Conservation (phyloP, 176 grass and related monocot genomes). For the Thinopyrum elongatum region DNA sequence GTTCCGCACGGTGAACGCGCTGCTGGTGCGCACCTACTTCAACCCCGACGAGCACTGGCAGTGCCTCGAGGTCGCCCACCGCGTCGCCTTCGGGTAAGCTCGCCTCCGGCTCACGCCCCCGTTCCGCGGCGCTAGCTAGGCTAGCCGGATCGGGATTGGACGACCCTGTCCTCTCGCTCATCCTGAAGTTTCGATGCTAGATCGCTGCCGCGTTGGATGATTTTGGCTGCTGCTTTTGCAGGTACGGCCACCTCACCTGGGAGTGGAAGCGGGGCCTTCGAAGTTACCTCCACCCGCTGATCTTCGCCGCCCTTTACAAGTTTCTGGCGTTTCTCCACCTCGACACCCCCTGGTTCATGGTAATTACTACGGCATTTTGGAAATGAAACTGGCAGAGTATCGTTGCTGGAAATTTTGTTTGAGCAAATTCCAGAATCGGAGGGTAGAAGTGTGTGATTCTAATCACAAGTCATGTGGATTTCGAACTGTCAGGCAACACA, state of each 20-base stretch:
- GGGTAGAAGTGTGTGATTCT: not conserved
- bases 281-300: conserved; percentile 76
- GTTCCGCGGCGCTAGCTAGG: not conserved
- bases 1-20: conserved; percentile 65
- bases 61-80: conserved; percentile 92
- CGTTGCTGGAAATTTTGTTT: not conserved
- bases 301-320: conserved; percentile 74
- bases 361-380: conserved; percentile 25
- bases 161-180: not conserved
- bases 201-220: not conserved
- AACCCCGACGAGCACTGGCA: conserved; percentile 98
- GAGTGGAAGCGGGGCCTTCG: conserved; percentile 87
- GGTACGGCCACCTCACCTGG: conserved; percentile 93
- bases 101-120: not conserved
- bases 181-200: not conserved
- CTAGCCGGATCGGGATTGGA: not conserved
- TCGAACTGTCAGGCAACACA: not conserved
- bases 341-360: conserved; percentile 76
- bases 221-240: conserved; percentile 15
- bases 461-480: not conserved
- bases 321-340: conserved; percentile 66
- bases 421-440: not conserved
- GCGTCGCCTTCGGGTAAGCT: conserved; percentile 72
- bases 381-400: too few relatives aligned
- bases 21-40: conserved; percentile 88